Evolutionary conservation across 1,284 basidiomycete genomes (phyloP), one percentile per base, ranked within the genome.

Genomic region (Ustilago lituana): DNA sequence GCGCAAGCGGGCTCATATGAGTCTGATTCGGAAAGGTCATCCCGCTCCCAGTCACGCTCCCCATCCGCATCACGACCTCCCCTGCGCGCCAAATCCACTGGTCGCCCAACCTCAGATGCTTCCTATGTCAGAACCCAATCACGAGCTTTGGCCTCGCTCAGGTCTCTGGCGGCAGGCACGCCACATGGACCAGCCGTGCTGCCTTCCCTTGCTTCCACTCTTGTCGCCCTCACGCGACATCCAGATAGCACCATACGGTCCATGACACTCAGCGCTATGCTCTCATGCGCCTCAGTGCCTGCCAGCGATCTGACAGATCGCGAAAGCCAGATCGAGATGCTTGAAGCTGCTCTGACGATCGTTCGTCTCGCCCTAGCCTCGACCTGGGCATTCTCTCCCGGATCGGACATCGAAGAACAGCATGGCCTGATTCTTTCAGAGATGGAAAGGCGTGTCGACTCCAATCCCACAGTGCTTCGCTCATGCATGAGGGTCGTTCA

Each of bases 211-310:
- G 68, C 68, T 14, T 48, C 68, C 14, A 56, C 63, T 10, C 48
- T 71, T 24, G 50, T 71, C 3, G 47, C 50, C 5, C 50, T 71
- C 4, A 71, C 63, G 0, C 47, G 59, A 8, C 63, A 71, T 39
- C 22, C 49, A 11, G 63, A 63, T 19, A 24, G 41, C 10, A 17
- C 39, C 11, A 47, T 71, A 19, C 62, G 68, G 3, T 44, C 41
- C 14, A 44, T 45, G 27, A 52, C 68, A 19, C 51, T 71, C 24
- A 43, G 47, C 17, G 63, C 58, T 9, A 71, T 71, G 62, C 62
- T 62, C 4, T 20, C 49, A 2, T 66, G 63, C 26, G 46, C 45
- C 2, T 32, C 38, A 1, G 17, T 36, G 14, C 6, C 24, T 0
- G 3, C 17, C 11, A 29, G 8, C 0, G 50, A 51, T 8, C 15